phyloP scores from a whole-genome alignment of 257 asterid species.

The Cruciata laevipes region DNA sequence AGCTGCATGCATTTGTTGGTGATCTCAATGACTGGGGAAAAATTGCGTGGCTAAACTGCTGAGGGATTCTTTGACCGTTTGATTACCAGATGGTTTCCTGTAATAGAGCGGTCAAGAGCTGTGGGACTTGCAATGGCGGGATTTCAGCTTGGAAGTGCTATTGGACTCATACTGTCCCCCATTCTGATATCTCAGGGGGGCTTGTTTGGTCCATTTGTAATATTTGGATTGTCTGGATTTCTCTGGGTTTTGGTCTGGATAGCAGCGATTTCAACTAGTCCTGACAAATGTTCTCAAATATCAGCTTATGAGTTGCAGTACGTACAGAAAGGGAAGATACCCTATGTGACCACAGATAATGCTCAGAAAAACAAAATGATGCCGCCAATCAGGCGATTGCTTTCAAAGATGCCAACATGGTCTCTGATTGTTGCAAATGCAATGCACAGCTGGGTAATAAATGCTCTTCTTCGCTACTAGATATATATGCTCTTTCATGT shows the following conservation, averaged over 20 bases:
- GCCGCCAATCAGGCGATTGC: slow-evolving; percentile 83
- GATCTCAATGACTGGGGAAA: neutral
- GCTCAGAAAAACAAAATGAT: slow-evolving; percentile 36
- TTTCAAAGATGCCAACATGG: slow-evolving; percentile 96
- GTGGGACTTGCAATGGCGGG: slow-evolving; percentile 99
- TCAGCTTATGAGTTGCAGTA: slow-evolving; percentile 64
- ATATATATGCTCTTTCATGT: neutral
- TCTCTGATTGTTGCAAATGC: slow-evolving; percentile 85
- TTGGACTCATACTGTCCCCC: slow-evolving; percentile 93
- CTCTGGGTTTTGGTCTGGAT: slow-evolving; percentile 95
- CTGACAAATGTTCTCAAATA: slow-evolving; percentile 67
- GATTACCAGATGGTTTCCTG: slow-evolving; percentile 80
- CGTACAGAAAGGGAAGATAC: slow-evolving; percentile 49
- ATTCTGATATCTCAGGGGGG: slow-evolving; percentile 93
- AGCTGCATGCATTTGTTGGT: neutral
- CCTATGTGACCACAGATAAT: slow-evolving; percentile 32
- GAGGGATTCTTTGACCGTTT: slow-evolving; percentile 10
- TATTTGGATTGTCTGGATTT: slow-evolving; percentile 81
- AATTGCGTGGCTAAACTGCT: neutral
- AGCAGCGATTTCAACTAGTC: slow-evolving; percentile 85
- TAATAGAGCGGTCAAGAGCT: slow-evolving; percentile 87
- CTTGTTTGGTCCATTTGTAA: slow-evolving; percentile 85
- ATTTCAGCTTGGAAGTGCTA: slow-evolving; percentile 97
- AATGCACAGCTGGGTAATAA: slow-evolving; percentile 97
- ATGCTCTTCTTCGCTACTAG: slow-evolving; percentile 7